Evolutionary conservation across 1,284 basidiomycete species (phyloP).

Genomic region (Dichomitus squalens): DNA sequence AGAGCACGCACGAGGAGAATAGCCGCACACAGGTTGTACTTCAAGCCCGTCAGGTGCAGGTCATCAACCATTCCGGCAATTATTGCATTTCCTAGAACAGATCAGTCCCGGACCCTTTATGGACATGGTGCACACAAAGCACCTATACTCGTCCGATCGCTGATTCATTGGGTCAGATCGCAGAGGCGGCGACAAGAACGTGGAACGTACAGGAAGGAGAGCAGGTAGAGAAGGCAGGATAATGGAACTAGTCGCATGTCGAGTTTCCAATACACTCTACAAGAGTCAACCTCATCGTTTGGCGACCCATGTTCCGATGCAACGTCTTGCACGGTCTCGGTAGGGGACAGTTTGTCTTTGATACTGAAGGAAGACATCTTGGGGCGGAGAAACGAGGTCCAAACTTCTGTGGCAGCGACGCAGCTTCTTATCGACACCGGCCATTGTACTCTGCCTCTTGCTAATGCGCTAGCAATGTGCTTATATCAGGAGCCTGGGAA

Average conservation of each 20-base stretch:
- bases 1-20: conserved; percentile 15
- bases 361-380: not conserved
- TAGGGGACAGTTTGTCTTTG: not conserved
- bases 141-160: conserved; percentile 72
- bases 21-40: conserved; percentile 21
- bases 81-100: conserved; percentile 24
- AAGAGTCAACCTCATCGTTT: not conserved
- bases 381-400: not conserved
- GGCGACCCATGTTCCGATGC: not conserved
- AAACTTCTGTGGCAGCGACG: not conserved
- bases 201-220: conserved; percentile 36
- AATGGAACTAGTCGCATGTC: conserved; percentile 47
- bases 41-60: conserved; percentile 17
- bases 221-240: conserved; percentile 61
- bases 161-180: too few species aligned
- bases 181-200: not conserved
- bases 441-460: too few species aligned
- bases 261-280: conserved; percentile 24
- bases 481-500: too few species aligned
- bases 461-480: too few species aligned
- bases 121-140: conserved; percentile 43
- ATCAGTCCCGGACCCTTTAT: conserved; percentile 29
- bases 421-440: not conserved
- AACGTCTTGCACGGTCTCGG: not conserved
- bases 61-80: conserved; percentile 18